Conservation (phyloP, 2,329 filamentous ascomycete genomes). For the Alternaria postmessia region DNA sequence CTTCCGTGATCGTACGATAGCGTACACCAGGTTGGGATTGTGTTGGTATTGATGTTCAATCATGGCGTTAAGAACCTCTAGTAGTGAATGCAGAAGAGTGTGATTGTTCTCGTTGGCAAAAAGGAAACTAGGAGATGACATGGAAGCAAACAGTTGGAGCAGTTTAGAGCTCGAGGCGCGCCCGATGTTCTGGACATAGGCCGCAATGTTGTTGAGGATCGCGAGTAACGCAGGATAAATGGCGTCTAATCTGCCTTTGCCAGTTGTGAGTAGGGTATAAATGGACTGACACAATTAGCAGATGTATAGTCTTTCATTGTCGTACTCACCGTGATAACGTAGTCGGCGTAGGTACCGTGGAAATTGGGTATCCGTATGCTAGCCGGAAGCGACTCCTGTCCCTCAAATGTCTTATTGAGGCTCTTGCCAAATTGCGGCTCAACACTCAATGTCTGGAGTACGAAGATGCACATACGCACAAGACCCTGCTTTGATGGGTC, state of each 20-base stretch:
- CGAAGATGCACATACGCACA: slow-evolving; percentile 96
- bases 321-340: slow-evolving; percentile 78
- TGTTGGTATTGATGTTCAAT: slow-evolving; percentile 86
- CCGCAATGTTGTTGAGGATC: slow-evolving; percentile 91
- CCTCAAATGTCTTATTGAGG: slow-evolving; percentile 87
- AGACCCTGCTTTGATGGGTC: slow-evolving; percentile 90
- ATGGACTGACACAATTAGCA: slow-evolving; percentile 70
- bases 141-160: slow-evolving; percentile 86
- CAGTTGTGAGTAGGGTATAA: slow-evolving; percentile 87
- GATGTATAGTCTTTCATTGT: not conserved
- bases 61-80: slow-evolving; percentile 89
- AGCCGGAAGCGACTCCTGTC: slow-evolving; percentile 83
- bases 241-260: slow-evolving; percentile 87
- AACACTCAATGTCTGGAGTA: slow-evolving; percentile 92
- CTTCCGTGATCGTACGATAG: slow-evolving; percentile 79
- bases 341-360: slow-evolving; percentile 90
- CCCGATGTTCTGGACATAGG: slow-evolving; percentile 81
- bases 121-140: slow-evolving; percentile 92
- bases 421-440: slow-evolving; percentile 90
- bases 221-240: slow-evolving; percentile 92
- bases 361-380: slow-evolving; percentile 86
- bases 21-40: slow-evolving; percentile 82
- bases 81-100: slow-evolving; percentile 76
- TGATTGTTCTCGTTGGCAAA: slow-evolving; percentile 94
- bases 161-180: slow-evolving; percentile 79